Conservation (phyloP, 2,329 filamentous ascomycete species). For the Pestalotiopsis sp. region DNA sequence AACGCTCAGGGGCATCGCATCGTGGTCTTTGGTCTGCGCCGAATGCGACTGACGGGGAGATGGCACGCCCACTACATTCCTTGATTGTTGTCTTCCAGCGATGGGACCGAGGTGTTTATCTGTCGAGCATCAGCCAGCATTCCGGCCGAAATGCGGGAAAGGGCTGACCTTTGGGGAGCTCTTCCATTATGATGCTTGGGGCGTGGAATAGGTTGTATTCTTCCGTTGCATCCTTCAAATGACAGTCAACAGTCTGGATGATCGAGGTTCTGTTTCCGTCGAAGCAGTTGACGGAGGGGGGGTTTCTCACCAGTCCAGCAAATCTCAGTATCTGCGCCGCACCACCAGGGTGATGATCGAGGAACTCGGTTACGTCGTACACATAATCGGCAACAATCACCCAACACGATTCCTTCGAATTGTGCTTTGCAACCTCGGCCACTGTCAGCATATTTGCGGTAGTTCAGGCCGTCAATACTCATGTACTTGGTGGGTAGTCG, state of each 20-base stretch:
- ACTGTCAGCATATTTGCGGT: neutral
- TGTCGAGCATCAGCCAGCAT: slow-evolving; percentile 51
- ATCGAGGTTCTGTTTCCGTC: neutral
- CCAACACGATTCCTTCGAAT: slow-evolving; percentile 58
- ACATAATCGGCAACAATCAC: slow-evolving; percentile 69
- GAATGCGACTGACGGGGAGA: neutral
- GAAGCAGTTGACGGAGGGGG: neutral
- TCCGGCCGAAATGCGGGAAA: slow-evolving; percentile 27
- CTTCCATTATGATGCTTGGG: slow-evolving; percentile 39
- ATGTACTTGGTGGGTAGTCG: neutral
- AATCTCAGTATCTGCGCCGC: slow-evolving; percentile 47
- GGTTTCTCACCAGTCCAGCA: slow-evolving; percentile 41
- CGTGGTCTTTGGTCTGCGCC: neutral
- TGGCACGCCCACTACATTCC: neutral
- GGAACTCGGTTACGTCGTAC: slow-evolving; percentile 71
- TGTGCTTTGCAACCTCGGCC: slow-evolving; percentile 40
- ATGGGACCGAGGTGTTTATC: slow-evolving; percentile 36
- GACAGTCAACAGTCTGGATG: neutral
- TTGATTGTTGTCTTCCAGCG: neutral
- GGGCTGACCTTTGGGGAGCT: slow-evolving; percentile 33
- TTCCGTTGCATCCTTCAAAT: slow-evolving; percentile 46
- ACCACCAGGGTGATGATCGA: slow-evolving; percentile 43
- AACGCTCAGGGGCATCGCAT: neutral
- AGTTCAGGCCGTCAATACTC: neutral
- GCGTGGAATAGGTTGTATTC: slow-evolving; percentile 55